phyloP scores from a whole-genome alignment of 345 rosid species.

The Gossypium anomalum region DNA sequence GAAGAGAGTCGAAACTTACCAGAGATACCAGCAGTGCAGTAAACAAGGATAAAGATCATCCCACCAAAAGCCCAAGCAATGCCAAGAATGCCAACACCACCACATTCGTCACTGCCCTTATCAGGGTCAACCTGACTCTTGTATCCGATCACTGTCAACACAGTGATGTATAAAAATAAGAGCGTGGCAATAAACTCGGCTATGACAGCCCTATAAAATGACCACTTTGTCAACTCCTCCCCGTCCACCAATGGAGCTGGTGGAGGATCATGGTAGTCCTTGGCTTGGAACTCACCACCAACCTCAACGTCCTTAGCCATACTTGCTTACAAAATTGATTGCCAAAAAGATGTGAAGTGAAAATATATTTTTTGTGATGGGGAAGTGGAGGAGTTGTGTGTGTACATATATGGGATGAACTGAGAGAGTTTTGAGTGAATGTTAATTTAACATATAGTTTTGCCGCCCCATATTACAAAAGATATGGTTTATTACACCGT shows the following conservation, averaged over 20 bases:
- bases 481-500: constrained; percentile 14
- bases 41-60: constrained; percentile 67
- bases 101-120: constrained; percentile 29
- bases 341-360: background rate
- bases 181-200: constrained; percentile 71
- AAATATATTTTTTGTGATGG: background rate
- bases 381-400: background rate
- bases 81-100: constrained; percentile 62
- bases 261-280: constrained; percentile 58
- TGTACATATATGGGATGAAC: constrained; percentile 22
- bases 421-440: background rate
- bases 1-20: constrained; percentile 25
- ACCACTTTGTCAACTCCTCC: constrained; percentile 49
- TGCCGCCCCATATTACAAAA: constrained; percentile 39
- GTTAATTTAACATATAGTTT: constrained; percentile 23
- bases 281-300: constrained; percentile 40
- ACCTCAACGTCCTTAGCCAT: constrained; percentile 58
- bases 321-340: background rate
- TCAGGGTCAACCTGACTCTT: constrained; percentile 32
- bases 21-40: constrained; percentile 70
- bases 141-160: constrained; percentile 65
- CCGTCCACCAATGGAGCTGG: constrained; percentile 48
- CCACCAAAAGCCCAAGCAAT: constrained; percentile 75
- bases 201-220: constrained; percentile 52
- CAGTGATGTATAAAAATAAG: constrained; percentile 54